Evolutionary conservation across 2,329 filamentous ascomycete species (phyloP).

Genomic region (Immersiporthe knoxdaviesiana): DNA sequence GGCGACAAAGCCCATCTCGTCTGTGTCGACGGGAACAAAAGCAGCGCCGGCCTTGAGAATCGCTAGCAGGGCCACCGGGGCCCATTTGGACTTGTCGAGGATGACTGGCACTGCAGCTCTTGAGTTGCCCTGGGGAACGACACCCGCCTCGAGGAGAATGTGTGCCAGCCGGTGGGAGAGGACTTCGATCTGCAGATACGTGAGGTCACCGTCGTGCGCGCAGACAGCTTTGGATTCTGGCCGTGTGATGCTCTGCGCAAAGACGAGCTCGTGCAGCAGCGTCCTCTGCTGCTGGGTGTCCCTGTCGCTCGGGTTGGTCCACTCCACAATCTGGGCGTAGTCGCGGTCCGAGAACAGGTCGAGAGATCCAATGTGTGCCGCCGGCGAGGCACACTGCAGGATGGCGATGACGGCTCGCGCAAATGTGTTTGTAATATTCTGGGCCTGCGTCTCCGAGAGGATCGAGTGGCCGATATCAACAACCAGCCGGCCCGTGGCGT

Average conservation of each 20-base stretch:
- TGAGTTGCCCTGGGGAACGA: slow-evolving; percentile 40
- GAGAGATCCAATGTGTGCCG: slow-evolving; percentile 43
- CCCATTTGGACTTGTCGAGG: slow-evolving; percentile 69
- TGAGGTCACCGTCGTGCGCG: slow-evolving; percentile 50
- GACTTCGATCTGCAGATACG: slow-evolving; percentile 45
- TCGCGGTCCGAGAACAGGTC: slow-evolving; percentile 61
- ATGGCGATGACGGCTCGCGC: slow-evolving; percentile 54
- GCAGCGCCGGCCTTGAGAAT: slow-evolving; percentile 60
- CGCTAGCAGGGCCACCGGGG: slow-evolving; percentile 72
- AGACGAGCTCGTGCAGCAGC: slow-evolving; percentile 51
- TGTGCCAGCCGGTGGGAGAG: slow-evolving; percentile 45
- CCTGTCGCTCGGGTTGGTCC: slow-evolving; percentile 49
- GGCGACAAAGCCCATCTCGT: slow-evolving; percentile 43
- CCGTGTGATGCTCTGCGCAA: slow-evolving; percentile 43
- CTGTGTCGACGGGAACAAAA: slow-evolving; percentile 54
- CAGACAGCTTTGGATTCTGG: slow-evolving; percentile 47
- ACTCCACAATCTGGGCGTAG: slow-evolving; percentile 56
- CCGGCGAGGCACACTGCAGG: slow-evolving; percentile 37
- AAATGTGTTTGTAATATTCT: slow-evolving; percentile 56
- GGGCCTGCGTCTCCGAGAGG: slow-evolving; percentile 47
- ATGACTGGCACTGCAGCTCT: slow-evolving; percentile 66
- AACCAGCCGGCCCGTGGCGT: slow-evolving; percentile 43
- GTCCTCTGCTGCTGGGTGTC: slow-evolving; percentile 43
- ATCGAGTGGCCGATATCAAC: slow-evolving; percentile 50
- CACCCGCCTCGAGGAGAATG: slow-evolving; percentile 54